phyloP scores from a whole-genome alignment of 345 rosid species.

The Carallia brachiata region DNA sequence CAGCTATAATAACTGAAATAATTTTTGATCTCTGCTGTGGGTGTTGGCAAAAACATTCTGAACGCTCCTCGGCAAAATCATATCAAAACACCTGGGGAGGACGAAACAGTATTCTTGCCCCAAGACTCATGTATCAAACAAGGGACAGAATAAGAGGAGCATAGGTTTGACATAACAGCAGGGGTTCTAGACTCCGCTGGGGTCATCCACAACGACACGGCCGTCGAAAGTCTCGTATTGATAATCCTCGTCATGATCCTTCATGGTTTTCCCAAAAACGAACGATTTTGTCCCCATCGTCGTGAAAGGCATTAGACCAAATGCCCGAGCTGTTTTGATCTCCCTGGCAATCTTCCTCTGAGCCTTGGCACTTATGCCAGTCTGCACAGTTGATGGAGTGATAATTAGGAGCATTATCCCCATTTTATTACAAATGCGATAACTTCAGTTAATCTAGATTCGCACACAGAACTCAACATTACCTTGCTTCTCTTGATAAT shows the following conservation, averaged over 20 bases:
- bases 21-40: no score
- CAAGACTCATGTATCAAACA: no score
- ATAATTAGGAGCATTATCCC: background rate
- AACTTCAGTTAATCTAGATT: background rate
- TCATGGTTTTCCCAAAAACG: slow-evolving; percentile 59
- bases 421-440: background rate
- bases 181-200: no score
- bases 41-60: no score
- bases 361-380: slow-evolving; percentile 89
- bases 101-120: no score
- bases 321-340: slow-evolving; percentile 91
- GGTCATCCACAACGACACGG: no score
- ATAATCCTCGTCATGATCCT: slow-evolving; percentile 53
- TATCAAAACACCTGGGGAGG: no score
- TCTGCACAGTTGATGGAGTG: slow-evolving; percentile 34
- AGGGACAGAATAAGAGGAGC: no score
- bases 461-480: background rate
- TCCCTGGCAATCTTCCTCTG: slow-evolving; percentile 92
- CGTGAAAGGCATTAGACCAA: slow-evolving; percentile 89
- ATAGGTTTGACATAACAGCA: no score
- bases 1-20: no score
- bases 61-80: no score
- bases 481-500: slow-evolving; percentile 79
- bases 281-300: slow-evolving; percentile 92
- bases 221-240: slow-evolving; percentile 35